Conservation (phyloP, 1,284 basidiomycete genomes). For the Athelia sp. region DNA sequence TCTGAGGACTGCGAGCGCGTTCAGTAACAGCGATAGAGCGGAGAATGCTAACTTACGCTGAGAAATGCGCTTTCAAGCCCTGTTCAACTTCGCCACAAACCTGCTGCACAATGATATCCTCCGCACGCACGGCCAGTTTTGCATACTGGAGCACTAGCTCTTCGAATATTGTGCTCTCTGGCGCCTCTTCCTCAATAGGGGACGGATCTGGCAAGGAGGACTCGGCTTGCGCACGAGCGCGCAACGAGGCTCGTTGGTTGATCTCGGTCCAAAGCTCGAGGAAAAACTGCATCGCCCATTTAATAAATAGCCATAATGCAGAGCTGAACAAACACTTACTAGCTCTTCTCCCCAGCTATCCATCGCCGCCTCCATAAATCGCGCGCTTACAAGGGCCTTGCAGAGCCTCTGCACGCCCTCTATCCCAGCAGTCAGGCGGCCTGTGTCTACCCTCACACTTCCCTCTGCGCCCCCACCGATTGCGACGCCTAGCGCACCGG, state of each 20-base stretch:
- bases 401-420: conserved; percentile 78
- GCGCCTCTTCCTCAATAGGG: conserved; percentile 29
- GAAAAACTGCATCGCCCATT: conserved; percentile 62
- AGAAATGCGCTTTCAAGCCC: conserved; percentile 68
- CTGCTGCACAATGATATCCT: conserved; percentile 82
- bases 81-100: conserved; percentile 75
- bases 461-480: conserved; percentile 37
- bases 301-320: conserved; percentile 5
- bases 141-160: conserved; percentile 62
- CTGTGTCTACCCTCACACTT: conserved; percentile 49
- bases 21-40: not conserved
- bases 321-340: conserved; percentile 40
- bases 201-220: conserved; percentile 45
- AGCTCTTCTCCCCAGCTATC: conserved; percentile 82
- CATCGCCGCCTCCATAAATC: conserved; percentile 64
- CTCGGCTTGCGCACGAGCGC: conserved; percentile 42
- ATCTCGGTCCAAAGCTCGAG: conserved; percentile 84
- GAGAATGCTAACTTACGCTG: conserved; percentile 23
- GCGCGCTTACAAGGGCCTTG: conserved; percentile 78
- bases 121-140: conserved; percentile 62
- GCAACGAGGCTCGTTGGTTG: conserved; percentile 48
- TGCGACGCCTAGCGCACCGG: conserved; percentile 71
- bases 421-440: conserved; percentile 68
- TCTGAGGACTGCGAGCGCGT: not conserved
- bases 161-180: conserved; percentile 72